phyloP scores from a whole-genome alignment of 2,329 filamentous ascomycete species.

The Parastagonospora avenae region DNA sequence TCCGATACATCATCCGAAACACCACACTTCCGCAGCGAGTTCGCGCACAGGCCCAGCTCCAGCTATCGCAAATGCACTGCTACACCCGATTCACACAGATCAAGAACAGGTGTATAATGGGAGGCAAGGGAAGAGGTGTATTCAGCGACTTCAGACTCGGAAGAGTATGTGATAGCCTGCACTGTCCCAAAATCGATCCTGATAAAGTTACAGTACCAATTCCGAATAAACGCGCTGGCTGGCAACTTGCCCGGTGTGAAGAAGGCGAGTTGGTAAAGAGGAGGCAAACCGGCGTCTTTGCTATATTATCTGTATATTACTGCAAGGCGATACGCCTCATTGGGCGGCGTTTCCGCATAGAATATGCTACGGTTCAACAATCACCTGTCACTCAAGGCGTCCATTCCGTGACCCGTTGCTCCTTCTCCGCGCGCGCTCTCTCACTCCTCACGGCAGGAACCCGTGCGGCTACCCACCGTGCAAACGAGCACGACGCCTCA shows the following conservation, averaged over 20 bases:
- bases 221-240: constrained; percentile 84
- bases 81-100: constrained; percentile 95
- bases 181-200: constrained; percentile 3
- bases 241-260: constrained; percentile 89
- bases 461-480: constrained; percentile 10
- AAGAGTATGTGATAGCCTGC: constrained; percentile 65
- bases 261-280: constrained; percentile 88
- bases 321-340: constrained; percentile 23
- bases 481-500: constrained; percentile 1
- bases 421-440: constrained; percentile 17
- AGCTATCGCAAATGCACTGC: constrained; percentile 92
- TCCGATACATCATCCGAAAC: constrained; percentile 86
- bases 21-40: constrained; percentile 80
- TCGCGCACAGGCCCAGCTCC: constrained; percentile 89
- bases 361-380: neutral
- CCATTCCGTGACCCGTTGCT: constrained; percentile 1
- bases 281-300: constrained; percentile 9
- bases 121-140: constrained; percentile 89
- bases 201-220: constrained; percentile 75
- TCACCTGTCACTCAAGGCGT: neutral
- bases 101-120: constrained; percentile 88
- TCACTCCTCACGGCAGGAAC: constrained; percentile 16
- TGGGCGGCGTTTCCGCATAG: constrained; percentile 33
- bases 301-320: constrained; percentile 33
- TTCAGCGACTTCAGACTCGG: constrained; percentile 90